phyloP scores from a whole-genome alignment of 2,329 filamentous ascomycete species.

The Geoglossum cookeanum region DNA sequence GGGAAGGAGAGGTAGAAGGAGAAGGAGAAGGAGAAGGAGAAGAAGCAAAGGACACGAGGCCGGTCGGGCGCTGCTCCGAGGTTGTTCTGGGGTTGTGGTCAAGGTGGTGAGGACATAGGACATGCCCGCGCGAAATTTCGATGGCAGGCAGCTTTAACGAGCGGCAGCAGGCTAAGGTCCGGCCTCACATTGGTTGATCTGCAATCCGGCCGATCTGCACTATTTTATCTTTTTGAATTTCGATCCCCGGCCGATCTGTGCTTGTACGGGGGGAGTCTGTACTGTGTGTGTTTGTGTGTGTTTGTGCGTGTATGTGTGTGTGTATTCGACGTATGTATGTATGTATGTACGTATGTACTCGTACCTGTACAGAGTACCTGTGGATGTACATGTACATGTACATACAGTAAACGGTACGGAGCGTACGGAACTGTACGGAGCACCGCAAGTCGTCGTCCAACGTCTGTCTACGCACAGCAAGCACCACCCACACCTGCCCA shows the following conservation, averaged over 20 bases:
- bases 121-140: constrained; percentile 1
- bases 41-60: constrained; percentile 3
- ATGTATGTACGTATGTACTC: no score
- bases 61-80: constrained; percentile 3
- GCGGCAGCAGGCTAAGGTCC: neutral
- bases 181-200: constrained; percentile 1
- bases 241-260: constrained; percentile 1
- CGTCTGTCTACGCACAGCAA: no score
- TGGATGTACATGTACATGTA: no score
- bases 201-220: constrained; percentile 1
- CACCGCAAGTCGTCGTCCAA: no score
- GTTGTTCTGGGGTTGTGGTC: constrained; percentile 1
- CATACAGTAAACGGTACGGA: no score
- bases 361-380: no score
- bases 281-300: no score
- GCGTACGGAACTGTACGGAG: no score
- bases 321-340: no score
- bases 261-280: neutral
- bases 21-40: neutral
- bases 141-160: constrained; percentile 2
- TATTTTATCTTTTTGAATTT: neutral
- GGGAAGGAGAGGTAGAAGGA: neutral
- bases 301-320: no score
- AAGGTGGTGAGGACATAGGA: constrained; percentile 2
- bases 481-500: no score